Conservation (phyloP, 2,329 filamentous ascomycete genomes). For the Fusarium robinianum region DNA sequence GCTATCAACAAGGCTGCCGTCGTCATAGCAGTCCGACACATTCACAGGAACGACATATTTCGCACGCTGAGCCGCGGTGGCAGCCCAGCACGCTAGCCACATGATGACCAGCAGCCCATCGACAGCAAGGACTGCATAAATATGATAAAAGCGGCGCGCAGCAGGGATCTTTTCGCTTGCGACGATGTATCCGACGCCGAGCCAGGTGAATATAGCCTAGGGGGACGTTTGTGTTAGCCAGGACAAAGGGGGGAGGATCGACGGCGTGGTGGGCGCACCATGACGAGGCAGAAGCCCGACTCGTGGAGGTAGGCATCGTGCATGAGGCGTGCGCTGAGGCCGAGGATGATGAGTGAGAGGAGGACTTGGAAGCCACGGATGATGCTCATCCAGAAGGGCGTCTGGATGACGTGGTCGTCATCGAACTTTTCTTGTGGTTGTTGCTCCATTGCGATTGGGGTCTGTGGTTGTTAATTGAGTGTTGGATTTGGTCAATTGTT, state of each 20-base stretch:
- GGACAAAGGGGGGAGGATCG: background rate
- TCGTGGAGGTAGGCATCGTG: constrained; percentile 32
- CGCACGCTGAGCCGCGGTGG: constrained; percentile 47
- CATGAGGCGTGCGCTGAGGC: constrained; percentile 48
- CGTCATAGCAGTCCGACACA: constrained; percentile 41
- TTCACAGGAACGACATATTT: constrained; percentile 41
- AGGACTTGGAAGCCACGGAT: constrained; percentile 49
- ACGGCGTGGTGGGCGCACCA: constrained; percentile 15
- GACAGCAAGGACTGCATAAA: constrained; percentile 50
- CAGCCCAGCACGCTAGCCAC: constrained; percentile 52
- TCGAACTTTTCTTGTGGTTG: constrained; percentile 12
- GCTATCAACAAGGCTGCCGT: constrained; percentile 48
- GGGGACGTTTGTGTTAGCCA: constrained; percentile 12
- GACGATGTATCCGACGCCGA: constrained; percentile 48
- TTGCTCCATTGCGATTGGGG: constrained; percentile 25
- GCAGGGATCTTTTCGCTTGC: constrained; percentile 46
- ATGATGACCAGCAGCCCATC: constrained; percentile 51
- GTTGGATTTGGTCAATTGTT: too few species aligned
- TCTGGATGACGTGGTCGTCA: constrained; percentile 42
- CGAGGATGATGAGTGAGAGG: constrained; percentile 50
- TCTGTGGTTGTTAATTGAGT: background rate
- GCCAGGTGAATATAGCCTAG: constrained; percentile 52
- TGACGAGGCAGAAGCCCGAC: constrained; percentile 23
- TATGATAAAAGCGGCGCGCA: constrained; percentile 47
- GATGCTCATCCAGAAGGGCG: constrained; percentile 50